A percentile compares a stretch with the other conserved stretches of the same genome.
These are phyloP conservation scores for Amphicarpaea edgeworthii DNA, from an alignment of 306 rosid species.

Conservation along the genomic window DNA sequence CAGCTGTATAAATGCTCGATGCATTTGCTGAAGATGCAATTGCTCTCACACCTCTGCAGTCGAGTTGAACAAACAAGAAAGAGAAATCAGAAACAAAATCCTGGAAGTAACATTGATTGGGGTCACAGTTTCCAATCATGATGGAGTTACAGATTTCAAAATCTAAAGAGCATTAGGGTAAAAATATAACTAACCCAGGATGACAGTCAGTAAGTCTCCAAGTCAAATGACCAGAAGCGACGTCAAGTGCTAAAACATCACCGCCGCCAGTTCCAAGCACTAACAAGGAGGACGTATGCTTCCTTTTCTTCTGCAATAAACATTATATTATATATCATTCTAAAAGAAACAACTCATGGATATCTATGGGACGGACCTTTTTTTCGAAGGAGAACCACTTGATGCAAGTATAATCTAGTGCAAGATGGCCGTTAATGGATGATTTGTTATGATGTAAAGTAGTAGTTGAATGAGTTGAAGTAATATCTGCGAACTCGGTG, in stretches of 20 bases:
- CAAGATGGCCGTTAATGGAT: conserved; percentile 81
- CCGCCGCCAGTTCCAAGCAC: conserved; percentile 94
- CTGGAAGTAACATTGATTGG: not conserved
- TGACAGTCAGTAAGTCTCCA: conserved; percentile 90
- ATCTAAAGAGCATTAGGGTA: not conserved
- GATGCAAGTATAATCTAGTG: conserved; percentile 95
- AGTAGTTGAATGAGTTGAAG: conserved; percentile 60
- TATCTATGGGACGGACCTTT: conserved; percentile 67
- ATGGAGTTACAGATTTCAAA: not conserved
- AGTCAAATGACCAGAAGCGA: conserved; percentile 77
- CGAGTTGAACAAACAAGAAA: conserved; percentile 40
- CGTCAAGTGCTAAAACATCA: conserved; percentile 85
- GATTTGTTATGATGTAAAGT: conserved; percentile 54
- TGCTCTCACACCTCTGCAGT: conserved; percentile 82
- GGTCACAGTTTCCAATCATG: not conserved
- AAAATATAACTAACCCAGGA: no score
- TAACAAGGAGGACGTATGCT: conserved; percentile 68
- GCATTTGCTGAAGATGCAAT: conserved; percentile 69
- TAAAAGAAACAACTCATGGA: not conserved
- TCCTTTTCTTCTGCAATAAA: conserved; percentile 76
- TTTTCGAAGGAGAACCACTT: conserved; percentile 76
- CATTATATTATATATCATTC: not conserved
- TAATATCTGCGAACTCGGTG: conserved; percentile 83
- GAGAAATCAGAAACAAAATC: conserved; percentile 32
- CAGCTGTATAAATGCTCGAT: conserved; percentile 72